phyloP scores from a whole-genome alignment of 345 rosid species.

The Chamaenerion angustifolium region DNA sequence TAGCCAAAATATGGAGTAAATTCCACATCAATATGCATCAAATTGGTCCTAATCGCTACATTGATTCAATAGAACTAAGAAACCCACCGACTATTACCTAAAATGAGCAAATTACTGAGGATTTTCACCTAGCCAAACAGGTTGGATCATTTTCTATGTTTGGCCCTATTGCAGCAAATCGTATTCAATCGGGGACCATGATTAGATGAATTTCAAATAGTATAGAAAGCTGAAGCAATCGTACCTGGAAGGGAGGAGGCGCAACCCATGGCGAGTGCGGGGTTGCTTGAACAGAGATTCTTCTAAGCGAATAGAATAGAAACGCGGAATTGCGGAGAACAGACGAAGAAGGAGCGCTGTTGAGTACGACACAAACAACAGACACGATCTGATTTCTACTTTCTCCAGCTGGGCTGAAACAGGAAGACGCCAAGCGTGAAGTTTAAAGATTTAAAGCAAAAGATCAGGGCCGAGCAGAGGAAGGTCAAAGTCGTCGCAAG shows the following conservation, averaged over 20 bases:
- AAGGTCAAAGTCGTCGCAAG: no score
- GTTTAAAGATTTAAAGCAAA: no score
- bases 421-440: no score
- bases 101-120: no score
- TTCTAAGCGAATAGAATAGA: not conserved
- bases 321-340: not conserved
- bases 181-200: not conserved
- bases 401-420: no score
- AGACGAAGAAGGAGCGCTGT: no score
- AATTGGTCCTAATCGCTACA: not conserved
- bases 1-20: constrained; percentile 2
- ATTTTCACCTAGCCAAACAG: no score
- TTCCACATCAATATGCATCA: constrained; percentile 1
- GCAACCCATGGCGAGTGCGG: constrained; percentile 51
- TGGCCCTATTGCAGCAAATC: not conserved
- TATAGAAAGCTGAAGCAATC: not conserved
- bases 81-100: no score
- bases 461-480: no score
- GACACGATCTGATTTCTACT: no score
- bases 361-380: no score
- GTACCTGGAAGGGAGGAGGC: constrained; percentile 80
- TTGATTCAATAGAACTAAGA: not conserved
- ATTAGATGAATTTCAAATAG: not conserved
- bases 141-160: not conserved
- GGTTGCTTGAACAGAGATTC: not conserved